Conservation (phyloP, 208 protist genomes). For the Crithidia mellificae region DNA sequence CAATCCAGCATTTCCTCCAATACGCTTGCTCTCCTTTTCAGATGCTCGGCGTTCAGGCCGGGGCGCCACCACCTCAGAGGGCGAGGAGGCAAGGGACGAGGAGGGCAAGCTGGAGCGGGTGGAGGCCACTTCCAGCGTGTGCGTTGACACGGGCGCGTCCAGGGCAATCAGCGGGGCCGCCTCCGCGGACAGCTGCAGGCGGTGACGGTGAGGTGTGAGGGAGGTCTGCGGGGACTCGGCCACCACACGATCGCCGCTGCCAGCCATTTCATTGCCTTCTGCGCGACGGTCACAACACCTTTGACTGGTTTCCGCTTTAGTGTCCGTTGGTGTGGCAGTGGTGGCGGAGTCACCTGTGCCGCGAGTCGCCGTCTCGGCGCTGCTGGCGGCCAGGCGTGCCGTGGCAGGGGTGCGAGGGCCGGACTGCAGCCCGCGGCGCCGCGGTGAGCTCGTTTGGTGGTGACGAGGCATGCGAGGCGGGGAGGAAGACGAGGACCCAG, state of each 20-base stretch:
- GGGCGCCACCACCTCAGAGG: background rate
- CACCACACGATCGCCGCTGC: too few relatives aligned
- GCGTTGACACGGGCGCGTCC: constrained; percentile 8
- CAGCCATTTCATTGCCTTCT: too few relatives aligned
- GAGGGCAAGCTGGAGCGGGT: constrained; percentile 10
- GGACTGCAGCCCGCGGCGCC: background rate
- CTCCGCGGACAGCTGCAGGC: background rate
- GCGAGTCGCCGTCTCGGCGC: background rate
- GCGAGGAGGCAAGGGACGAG: background rate
- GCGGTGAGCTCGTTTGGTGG: background rate
- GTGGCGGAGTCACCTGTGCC: background rate
- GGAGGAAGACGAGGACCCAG: background rate
- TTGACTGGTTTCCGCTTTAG: too few relatives aligned
- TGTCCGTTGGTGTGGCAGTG: too few relatives aligned
- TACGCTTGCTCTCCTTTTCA: background rate
- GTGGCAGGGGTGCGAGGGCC: constrained; percentile 5
- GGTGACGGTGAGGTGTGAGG: constrained; percentile 3
- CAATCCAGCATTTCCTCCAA: too few relatives aligned
- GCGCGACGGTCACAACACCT: too few relatives aligned
- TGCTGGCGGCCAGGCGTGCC: background rate
- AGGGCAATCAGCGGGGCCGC: constrained; percentile 8
- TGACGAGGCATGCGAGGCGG: background rate
- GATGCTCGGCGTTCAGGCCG: too few relatives aligned
- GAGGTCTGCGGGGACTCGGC: background rate
- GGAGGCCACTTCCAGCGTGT: constrained; percentile 19